Evolutionary conservation across 441 rosid genomes (phyloP).

Genomic region (Gossypium laxum): DNA sequence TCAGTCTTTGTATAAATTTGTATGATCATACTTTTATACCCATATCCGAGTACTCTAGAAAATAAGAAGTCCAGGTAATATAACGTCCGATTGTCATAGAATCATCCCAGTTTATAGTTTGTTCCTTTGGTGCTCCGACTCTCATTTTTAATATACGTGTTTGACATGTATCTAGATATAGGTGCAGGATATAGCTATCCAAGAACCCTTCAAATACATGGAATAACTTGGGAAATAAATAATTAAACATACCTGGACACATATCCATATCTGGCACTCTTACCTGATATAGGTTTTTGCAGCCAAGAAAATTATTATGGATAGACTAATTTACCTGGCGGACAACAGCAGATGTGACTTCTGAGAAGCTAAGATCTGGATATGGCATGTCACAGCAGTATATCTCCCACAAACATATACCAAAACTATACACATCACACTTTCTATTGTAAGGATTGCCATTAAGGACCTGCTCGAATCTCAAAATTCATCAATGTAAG

Average conservation of each 20-base stretch:
- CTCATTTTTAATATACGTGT: neutral
- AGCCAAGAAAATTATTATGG: neutral
- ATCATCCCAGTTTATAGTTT: slow-evolving; percentile 1
- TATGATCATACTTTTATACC: neutral
- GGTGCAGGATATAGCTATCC: neutral
- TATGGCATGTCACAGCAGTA: slow-evolving; percentile 81
- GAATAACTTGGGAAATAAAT: neutral
- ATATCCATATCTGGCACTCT: neutral
- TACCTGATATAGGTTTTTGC: neutral
- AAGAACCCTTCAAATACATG: neutral
- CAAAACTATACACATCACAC: slow-evolving; percentile 67
- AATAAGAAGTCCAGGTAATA: neutral
- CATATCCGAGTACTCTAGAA: neutral
- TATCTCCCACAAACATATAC: slow-evolving; percentile 71
- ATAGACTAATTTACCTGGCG: slow-evolving; percentile 41
- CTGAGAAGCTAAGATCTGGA: slow-evolving; percentile 72
- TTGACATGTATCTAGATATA: neutral
- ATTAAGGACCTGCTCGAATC: slow-evolving; percentile 40
- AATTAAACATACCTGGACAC: neutral
- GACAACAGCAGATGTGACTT: slow-evolving; percentile 66
- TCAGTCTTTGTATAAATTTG: neutral
- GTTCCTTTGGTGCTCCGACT: neutral
- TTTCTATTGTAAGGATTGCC: slow-evolving; percentile 60
- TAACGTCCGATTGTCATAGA: neutral
- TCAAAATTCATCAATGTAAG: slow-evolving; percentile 1